Conservation (phyloP, 1,139 yeast species). For the Debaryomyces fabryi region DNA sequence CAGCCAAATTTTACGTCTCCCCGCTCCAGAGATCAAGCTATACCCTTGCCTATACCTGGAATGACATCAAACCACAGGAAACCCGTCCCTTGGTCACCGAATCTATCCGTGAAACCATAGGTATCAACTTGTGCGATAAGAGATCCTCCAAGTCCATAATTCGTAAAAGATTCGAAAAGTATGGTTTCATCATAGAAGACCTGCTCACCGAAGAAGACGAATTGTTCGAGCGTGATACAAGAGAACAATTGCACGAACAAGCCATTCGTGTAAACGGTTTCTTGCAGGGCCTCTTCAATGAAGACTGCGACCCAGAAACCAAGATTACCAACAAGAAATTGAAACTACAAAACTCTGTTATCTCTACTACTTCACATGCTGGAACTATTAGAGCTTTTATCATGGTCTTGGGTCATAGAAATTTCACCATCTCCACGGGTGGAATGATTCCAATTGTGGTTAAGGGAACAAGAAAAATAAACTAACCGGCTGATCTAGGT, state of each 20-base stretch:
- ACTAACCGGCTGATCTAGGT: not conserved
- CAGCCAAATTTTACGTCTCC: constrained; percentile 58
- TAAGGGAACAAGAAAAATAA: constrained; percentile 33
- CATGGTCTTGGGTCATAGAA: constrained; percentile 55
- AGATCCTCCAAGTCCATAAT: constrained; percentile 51
- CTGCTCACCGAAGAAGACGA: constrained; percentile 52
- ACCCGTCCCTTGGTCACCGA: constrained; percentile 53
- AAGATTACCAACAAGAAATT: constrained; percentile 23
- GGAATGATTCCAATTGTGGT: constrained; percentile 64
- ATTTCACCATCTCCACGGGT: constrained; percentile 57
- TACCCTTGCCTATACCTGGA: constrained; percentile 65
- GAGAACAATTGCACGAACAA: constrained; percentile 54
- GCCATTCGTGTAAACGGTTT: constrained; percentile 49
- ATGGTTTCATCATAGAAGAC: constrained; percentile 46
- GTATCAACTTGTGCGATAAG: constrained; percentile 68
- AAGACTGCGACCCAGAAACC: constrained; percentile 23
- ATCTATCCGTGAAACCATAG: constrained; percentile 68
- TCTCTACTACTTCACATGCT: constrained; percentile 63
- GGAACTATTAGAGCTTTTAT: constrained; percentile 60
- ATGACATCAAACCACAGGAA: constrained; percentile 21
- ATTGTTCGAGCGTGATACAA: constrained; percentile 44
- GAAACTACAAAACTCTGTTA: constrained; percentile 30
- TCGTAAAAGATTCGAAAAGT: constrained; percentile 33
- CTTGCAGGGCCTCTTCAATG: constrained; percentile 49
- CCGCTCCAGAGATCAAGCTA: constrained; percentile 69